These are phyloP conservation scores for Salvia sclarea DNA, from an alignment of 305 asterid genomes.

Conservation along the genomic window DNA sequence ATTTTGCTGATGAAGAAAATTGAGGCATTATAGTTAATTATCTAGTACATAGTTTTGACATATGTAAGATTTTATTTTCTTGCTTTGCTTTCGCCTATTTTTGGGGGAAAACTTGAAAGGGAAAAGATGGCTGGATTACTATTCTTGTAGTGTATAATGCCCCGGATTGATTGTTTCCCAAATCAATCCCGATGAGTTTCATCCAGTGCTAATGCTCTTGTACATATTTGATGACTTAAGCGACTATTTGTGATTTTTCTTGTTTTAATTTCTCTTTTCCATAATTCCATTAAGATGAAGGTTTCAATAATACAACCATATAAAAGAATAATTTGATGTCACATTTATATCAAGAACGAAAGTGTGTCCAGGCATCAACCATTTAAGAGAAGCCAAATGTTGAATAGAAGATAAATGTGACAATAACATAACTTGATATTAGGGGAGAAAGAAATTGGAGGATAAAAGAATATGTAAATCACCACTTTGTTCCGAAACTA, in stretches of 20 bases:
- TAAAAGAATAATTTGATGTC: neutral
- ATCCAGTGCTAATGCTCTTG: neutral
- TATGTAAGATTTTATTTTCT: slow-evolving; percentile 29
- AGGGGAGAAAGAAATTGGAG: neutral
- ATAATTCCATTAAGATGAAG: too few relatives aligned
- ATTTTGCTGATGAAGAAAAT: slow-evolving; percentile 63
- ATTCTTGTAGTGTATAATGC: neutral
- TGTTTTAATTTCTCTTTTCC: too few relatives aligned
- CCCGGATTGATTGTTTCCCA: neutral
- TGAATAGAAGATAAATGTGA: neutral
- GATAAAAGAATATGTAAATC: neutral
- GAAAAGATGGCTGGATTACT: slow-evolving; percentile 13
- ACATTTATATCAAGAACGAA: neutral
- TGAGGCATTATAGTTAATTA: slow-evolving; percentile 35
- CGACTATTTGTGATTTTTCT: neutral
- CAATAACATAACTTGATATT: neutral
- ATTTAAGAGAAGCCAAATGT: neutral
- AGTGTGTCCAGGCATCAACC: neutral
- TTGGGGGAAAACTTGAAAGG: neutral
- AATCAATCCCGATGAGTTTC: too few relatives aligned
- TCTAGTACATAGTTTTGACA: slow-evolving; percentile 30
- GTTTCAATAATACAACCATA: neutral
- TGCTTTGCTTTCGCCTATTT: neutral
- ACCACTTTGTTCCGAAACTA: neutral
- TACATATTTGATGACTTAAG: neutral